phyloP scores from a whole-genome alignment of 106 monocot species.

The Dioscorea alata region DNA sequence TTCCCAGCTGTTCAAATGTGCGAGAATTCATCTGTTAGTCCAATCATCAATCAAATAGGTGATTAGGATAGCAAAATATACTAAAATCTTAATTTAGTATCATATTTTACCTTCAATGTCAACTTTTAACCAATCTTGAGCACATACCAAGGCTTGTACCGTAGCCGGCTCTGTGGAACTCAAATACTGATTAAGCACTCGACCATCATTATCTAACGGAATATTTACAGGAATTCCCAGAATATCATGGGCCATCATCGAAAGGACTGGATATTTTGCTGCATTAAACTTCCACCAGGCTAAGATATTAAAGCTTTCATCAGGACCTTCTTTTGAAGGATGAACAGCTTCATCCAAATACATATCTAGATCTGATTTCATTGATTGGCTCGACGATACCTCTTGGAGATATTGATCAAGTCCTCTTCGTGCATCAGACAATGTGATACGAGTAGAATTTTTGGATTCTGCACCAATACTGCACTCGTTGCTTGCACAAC shows the following conservation, averaged over 20 bases:
- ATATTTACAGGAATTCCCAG: slow-evolving; percentile 36
- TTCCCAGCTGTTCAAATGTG: slow-evolving; percentile 8
- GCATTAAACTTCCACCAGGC: slow-evolving; percentile 75
- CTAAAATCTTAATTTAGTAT: neutral
- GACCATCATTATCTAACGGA: slow-evolving; percentile 35
- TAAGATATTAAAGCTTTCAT: slow-evolving; percentile 54
- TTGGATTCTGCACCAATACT: slow-evolving; percentile 24
- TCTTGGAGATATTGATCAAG: slow-evolving; percentile 77
- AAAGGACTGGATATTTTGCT: slow-evolving; percentile 68
- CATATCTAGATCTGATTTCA: slow-evolving; percentile 71
- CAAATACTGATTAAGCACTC: slow-evolving; percentile 38
- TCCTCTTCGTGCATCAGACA: slow-evolving; percentile 57
- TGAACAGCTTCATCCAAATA: slow-evolving; percentile 72
- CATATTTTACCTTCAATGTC: slow-evolving; percentile 45
- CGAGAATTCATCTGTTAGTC: neutral
- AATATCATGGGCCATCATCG: slow-evolving; percentile 58
- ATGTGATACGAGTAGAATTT: slow-evolving; percentile 42
- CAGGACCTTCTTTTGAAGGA: slow-evolving; percentile 38
- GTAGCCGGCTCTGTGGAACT: slow-evolving; percentile 39
- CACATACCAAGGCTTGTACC: slow-evolving; percentile 52
- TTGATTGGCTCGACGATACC: slow-evolving; percentile 43
- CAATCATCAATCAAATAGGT: neutral
- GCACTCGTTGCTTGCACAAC: slow-evolving; percentile 12
- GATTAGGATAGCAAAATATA: neutral
- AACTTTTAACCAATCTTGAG: slow-evolving; percentile 64